These are phyloP conservation scores for Leccinum angustisporum DNA, from an alignment of 1,284 basidiomycete genomes.

Conservation along the genomic window DNA sequence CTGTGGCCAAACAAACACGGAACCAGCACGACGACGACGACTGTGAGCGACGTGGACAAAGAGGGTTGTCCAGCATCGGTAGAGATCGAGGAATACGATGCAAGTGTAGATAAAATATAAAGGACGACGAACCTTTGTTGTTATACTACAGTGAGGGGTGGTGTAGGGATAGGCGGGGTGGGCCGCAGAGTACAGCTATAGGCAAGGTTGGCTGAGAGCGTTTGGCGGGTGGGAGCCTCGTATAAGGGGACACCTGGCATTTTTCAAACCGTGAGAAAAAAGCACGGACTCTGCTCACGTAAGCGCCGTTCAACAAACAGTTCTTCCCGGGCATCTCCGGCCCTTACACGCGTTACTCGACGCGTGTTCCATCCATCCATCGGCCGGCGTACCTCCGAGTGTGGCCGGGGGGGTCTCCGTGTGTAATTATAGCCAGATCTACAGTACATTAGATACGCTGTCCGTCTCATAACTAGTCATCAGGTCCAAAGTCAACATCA, in stretches of 20 bases:
- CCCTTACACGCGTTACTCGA: slow-evolving; percentile 18
- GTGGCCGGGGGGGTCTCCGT: slow-evolving; percentile 21
- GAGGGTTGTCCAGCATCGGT: slow-evolving; percentile 14
- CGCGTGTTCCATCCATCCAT: background rate
- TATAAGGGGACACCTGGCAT: slow-evolving; percentile 34
- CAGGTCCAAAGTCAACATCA: slow-evolving; percentile 28
- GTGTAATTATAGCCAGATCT: background rate
- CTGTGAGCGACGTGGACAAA: slow-evolving; percentile 15
- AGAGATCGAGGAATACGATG: slow-evolving; percentile 29
- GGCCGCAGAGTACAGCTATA: slow-evolving; percentile 38
- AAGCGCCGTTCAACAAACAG: slow-evolving; percentile 36
- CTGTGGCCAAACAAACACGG: slow-evolving; percentile 35
- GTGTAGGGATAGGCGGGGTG: slow-evolving; percentile 34
- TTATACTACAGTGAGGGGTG: slow-evolving; percentile 29
- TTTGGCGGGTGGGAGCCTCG: slow-evolving; percentile 40
- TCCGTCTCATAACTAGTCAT: slow-evolving; percentile 16
- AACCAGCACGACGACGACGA: slow-evolving; percentile 15
- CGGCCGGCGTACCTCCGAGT: slow-evolving; percentile 25
- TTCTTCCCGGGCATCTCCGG: slow-evolving; percentile 28
- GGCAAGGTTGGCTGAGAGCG: slow-evolving; percentile 37
- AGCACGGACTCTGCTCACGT: slow-evolving; percentile 38
- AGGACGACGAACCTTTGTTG: slow-evolving; percentile 29
- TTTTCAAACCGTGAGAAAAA: slow-evolving; percentile 36
- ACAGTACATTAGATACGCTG: slow-evolving; percentile 13
- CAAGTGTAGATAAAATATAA: slow-evolving; percentile 22